A percentile compares a stretch with the other conserved stretches of the same genome.
Evolutionary conservation across 108 stramenopile genomes (phyloP).

Genomic region (Ochromonas danica): DNA sequence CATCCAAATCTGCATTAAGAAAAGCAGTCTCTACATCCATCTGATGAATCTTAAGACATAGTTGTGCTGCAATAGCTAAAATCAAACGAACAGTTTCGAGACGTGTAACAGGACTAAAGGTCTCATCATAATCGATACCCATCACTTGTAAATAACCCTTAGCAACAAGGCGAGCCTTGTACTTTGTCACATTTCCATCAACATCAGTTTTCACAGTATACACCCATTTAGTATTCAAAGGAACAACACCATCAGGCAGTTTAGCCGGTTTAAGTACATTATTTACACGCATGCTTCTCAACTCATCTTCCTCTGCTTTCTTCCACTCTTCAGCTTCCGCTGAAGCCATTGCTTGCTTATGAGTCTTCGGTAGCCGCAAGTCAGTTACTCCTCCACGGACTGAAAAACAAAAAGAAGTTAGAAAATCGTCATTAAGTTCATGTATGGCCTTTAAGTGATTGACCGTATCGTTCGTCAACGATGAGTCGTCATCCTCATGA

Average conservation of each 20-base stretch:
- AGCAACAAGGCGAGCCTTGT: constrained; percentile 31
- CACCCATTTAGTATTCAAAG: constrained; percentile 30
- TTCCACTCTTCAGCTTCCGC: constrained; percentile 7
- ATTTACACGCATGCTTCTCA: neutral
- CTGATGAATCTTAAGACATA: neutral
- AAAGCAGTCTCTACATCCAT: constrained; percentile 34
- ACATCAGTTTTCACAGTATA: constrained; percentile 22
- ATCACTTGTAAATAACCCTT: constrained; percentile 32
- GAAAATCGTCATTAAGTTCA: constrained; percentile 17
- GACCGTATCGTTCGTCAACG: constrained; percentile 13
- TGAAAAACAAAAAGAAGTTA: constrained; percentile 17
- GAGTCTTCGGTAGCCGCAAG: constrained; percentile 7
- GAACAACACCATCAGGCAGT: constrained; percentile 11
- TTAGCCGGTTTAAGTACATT: constrained; percentile 24
- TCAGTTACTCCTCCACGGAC: constrained; percentile 13
- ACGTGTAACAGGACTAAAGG: constrained; percentile 29
- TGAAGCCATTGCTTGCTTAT: neutral
- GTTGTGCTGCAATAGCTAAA: neutral
- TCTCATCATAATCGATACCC: constrained; percentile 26
- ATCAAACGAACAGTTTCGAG: constrained; percentile 23
- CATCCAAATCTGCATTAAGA: constrained; percentile 27
- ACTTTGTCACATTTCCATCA: constrained; percentile 24
- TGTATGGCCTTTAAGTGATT: constrained; percentile 16
- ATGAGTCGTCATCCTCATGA: constrained; percentile 15
- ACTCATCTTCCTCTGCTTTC: constrained; percentile 3